A percentile compares a stretch with the other conserved stretches of the same genome.
These are phyloP conservation scores for Thalassia testudinum DNA, from an alignment of 116 monocot genomes.

Conservation along the genomic window DNA sequence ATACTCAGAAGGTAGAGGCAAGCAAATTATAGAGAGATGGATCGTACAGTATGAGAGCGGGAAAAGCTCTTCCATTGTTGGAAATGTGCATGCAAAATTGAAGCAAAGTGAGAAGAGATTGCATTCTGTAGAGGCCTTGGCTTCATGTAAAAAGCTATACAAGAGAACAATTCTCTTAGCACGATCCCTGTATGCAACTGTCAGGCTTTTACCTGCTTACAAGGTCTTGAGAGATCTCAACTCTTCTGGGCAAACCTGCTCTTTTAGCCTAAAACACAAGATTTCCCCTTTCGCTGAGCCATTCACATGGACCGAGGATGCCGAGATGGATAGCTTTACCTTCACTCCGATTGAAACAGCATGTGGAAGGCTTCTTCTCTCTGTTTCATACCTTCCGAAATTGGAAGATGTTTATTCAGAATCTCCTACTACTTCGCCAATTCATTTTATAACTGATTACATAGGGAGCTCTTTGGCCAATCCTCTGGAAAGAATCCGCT, in stretches of 20 bases:
- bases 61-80: conserved; percentile 5
- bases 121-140: conserved; percentile 25
- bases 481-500: conserved; percentile 47
- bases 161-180: conserved; percentile 40
- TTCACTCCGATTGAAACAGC: conserved; percentile 66
- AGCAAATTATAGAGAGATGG: conserved; percentile 78
- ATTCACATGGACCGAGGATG: conserved; percentile 52
- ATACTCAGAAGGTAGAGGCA: conserved; percentile 9
- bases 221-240: conserved; percentile 56
- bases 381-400: conserved; percentile 42
- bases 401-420: conserved; percentile 38
- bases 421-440: conserved; percentile 30
- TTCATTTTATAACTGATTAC: conserved; percentile 79
- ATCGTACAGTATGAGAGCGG: conserved; percentile 56
- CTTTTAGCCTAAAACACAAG: conserved; percentile 51
- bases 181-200: conserved; percentile 50
- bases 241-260: conserved; percentile 29
- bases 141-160: conserved; percentile 38
- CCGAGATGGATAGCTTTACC: conserved; percentile 45
- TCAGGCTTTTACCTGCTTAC: conserved; percentile 73
- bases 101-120: conserved; percentile 12
- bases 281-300: conserved; percentile 65
- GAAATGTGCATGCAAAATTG: conserved; percentile 4
- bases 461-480: conserved; percentile 74
- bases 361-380: conserved; percentile 42